These are phyloP conservation scores for Cordyceps farinosa DNA, from an alignment of 2,329 filamentous ascomycete genomes.

Conservation along the genomic window DNA sequence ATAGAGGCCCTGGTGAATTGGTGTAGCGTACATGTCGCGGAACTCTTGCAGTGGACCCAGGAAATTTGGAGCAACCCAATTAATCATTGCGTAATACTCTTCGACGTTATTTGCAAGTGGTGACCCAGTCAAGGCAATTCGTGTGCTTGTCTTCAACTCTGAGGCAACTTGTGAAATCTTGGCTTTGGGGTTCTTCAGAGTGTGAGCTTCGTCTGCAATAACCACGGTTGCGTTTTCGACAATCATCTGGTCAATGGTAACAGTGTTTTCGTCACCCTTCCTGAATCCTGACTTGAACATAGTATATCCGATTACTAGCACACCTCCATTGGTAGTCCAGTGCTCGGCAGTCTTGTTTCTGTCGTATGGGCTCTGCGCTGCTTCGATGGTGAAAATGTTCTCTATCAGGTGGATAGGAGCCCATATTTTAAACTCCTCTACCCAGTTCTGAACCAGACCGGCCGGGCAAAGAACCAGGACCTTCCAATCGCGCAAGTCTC, in stretches of 20 bases:
- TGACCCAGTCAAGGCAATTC: constrained; percentile 83
- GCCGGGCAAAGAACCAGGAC: constrained; percentile 75
- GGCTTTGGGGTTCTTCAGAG: constrained; percentile 63
- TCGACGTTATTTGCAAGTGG: constrained; percentile 79
- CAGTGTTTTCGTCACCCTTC: constrained; percentile 25
- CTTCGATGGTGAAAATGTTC: constrained; percentile 51
- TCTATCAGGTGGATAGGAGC: constrained; percentile 54
- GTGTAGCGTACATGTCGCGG: constrained; percentile 61
- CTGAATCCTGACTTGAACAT: constrained; percentile 49
- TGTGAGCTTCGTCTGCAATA: constrained; percentile 81
- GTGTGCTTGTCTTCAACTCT: constrained; percentile 61
- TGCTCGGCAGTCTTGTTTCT: constrained; percentile 45
- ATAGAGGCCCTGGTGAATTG: constrained; percentile 70
- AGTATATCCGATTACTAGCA: constrained; percentile 73
- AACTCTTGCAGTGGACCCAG: constrained; percentile 69
- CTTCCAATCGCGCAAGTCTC: constrained; percentile 56
- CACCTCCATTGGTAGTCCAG: constrained; percentile 65
- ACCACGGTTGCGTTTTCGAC: constrained; percentile 65
- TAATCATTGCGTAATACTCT: constrained; percentile 84
- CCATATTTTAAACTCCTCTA: constrained; percentile 73
- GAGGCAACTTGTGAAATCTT: constrained; percentile 51
- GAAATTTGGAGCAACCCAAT: constrained; percentile 80
- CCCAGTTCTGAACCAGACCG: constrained; percentile 75
- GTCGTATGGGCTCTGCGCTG: constrained; percentile 30
- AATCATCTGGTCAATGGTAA: constrained; percentile 43